Base-by-base conservation (phyloP, 176 grass and related monocot genomes). In the Oryza officinalis region DNA sequence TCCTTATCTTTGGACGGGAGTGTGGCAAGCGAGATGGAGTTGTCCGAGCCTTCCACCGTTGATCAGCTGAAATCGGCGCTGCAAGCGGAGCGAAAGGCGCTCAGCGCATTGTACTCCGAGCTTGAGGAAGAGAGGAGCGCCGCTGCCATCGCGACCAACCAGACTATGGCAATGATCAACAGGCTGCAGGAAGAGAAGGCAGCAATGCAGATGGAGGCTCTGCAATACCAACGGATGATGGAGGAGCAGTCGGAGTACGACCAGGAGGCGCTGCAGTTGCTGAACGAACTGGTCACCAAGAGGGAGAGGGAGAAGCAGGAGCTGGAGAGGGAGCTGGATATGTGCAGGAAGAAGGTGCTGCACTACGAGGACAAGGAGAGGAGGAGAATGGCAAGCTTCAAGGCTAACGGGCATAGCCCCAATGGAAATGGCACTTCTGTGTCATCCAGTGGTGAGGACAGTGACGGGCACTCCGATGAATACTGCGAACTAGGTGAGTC, bases 91-190 rank as follows among this genome's bases (percentile, higher is more conserved):
- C 89, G 86, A 43, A 92, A 87, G 71, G 67, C 89, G 52, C 81
- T 99, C 63, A 69, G 88, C 63, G 89, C 93, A 52, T 80, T 99
- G 83, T 99, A 99, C 72, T 84, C 87, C 0, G 97, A 99, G 80
- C 88, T 99, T 50, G 97, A 99, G 89, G 93, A 99, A 66, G 97
- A 99, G 87, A 90, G 97, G 86, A 96, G 68, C 83, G 91, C 97
- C 3, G 86, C 93, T 6, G 91, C 97, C 30, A 86, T 99, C 28
- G 91, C 97, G 32, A 88, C 97, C 8, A 96, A 87, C 83, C 89
- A 99, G 89, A 96, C 97, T 23, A 99, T 99, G 97, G 97, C 97
- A 43, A 96, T 96, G 97, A 99, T 99, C 83, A 99, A 93, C 80
- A 73, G 97, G 87, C 84, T 99, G 77, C 97, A 99, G 89, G 93